These are phyloP conservation scores for Dictyostelium discoideum DNA, from an alignment of 78 protist species.

Conservation along the genomic window dicty_2.7 NC_007091.3:1263001-1263500, in stretches of 20 bases:
- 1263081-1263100: not conserved
- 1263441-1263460: conserved; percentile 14
- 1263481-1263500: conserved; percentile 55
- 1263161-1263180: not conserved
- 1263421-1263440: not conserved
- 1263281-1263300: not conserved
- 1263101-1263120: conserved; percentile 49
- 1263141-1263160: not conserved
- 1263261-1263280: conserved; percentile 49
- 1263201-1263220: not conserved
- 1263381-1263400: conserved; percentile 48
- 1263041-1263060: conserved; percentile 5
- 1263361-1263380: conserved; percentile 47
- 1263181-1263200: not conserved
- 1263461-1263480: conserved; percentile 57
- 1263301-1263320: not conserved
- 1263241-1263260: conserved; percentile 70
- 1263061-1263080: conserved; percentile 42
- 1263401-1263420: conserved; percentile 74
- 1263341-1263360: conserved; percentile 50
- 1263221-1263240: conserved; percentile 49
- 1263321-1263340: conserved; percentile 59
- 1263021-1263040: not conserved
- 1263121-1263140: conserved; percentile 59
- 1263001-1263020: not conserved